Percentiles rank a stretch among this genome's conserved stretches.
These are phyloP conservation scores for Geosmithia flava DNA, from an alignment of 2,329 filamentous ascomycete genomes.

Conservation along the genomic window DNA sequence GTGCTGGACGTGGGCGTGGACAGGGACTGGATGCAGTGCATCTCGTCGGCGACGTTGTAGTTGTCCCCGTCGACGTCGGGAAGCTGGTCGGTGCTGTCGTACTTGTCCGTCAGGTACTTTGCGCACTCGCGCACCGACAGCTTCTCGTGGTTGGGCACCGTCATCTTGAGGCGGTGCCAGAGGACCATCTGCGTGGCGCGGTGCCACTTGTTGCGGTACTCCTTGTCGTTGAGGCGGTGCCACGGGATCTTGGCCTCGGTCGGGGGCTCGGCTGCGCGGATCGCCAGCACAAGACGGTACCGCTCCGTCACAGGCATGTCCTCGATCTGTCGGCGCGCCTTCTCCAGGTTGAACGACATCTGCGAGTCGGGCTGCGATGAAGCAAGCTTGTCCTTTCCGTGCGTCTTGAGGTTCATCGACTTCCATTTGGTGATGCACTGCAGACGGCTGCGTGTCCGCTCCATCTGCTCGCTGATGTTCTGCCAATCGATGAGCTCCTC, in stretches of 20 bases:
- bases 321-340: slow-evolving; percentile 26
- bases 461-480: slow-evolving; percentile 49
- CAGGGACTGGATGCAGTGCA: slow-evolving; percentile 12
- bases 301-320: slow-evolving; percentile 31
- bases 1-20: background rate
- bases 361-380: slow-evolving; percentile 17
- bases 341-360: slow-evolving; percentile 28
- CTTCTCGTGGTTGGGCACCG: slow-evolving; percentile 15
- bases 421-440: slow-evolving; percentile 62
- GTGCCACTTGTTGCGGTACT: slow-evolving; percentile 25
- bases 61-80: slow-evolving; percentile 17
- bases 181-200: slow-evolving; percentile 22
- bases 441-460: slow-evolving; percentile 46
- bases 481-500: slow-evolving; percentile 53
- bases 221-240: slow-evolving; percentile 27
- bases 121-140: slow-evolving; percentile 21
- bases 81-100: slow-evolving; percentile 18
- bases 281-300: slow-evolving; percentile 26
- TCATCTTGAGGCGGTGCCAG: slow-evolving; percentile 24
- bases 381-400: slow-evolving; percentile 17
- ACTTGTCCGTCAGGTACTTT: slow-evolving; percentile 19
- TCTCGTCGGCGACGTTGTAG: slow-evolving; percentile 19
- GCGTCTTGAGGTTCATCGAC: slow-evolving; percentile 21
- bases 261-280: slow-evolving; percentile 25
- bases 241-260: slow-evolving; percentile 37